A percentile compares a stretch with the other conserved stretches of the same genome.
Evolutionary conservation across 495 filamentous ascomycete species (phyloP).

Genomic region (Aspergillus carlsbadensis): DNA sequence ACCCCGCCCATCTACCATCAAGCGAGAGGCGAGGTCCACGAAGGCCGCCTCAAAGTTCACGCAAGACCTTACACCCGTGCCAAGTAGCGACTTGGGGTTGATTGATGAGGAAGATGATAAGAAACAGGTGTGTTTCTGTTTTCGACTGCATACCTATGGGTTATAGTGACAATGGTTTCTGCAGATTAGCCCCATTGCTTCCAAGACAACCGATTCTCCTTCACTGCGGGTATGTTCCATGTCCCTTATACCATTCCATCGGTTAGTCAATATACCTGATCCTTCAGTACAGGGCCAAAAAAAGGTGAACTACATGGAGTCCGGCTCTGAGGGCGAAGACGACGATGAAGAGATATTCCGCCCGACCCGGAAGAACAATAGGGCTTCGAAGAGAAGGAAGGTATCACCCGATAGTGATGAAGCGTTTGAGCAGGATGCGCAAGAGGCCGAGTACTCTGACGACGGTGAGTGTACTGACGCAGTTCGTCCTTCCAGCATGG

Average conservation of each 20-base stretch:
- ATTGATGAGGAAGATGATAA: conserved; percentile 32
- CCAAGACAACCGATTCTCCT: conserved; percentile 35
- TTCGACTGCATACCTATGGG: neutral
- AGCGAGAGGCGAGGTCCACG: conserved; percentile 25
- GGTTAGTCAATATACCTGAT: neutral
- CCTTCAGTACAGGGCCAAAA: conserved; percentile 39
- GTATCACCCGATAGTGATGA: conserved; percentile 59
- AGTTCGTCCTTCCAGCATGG: neutral
- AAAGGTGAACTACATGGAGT: conserved; percentile 46
- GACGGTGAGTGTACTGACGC: conserved; percentile 53
- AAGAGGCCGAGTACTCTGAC: conserved; percentile 51
- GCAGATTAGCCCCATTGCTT: conserved; percentile 14
- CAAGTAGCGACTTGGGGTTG: conserved; percentile 68
- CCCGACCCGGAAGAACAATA: conserved; percentile 38
- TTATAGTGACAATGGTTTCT: conserved; percentile 4
- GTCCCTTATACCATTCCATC: neutral
- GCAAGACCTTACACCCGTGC: conserved; percentile 66
- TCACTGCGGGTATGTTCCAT: conserved; percentile 43
- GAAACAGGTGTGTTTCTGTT: conserved; percentile 21
- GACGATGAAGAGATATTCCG: conserved; percentile 54
- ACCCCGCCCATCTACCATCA: conserved; percentile 28
- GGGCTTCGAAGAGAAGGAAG: conserved; percentile 51
- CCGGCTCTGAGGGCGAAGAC: conserved; percentile 54
- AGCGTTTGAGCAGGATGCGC: conserved; percentile 62
- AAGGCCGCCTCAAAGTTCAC: conserved; percentile 42